Conservation (phyloP, 2,329 filamentous ascomycete genomes). For the Xylariaceae sp. region DNA sequence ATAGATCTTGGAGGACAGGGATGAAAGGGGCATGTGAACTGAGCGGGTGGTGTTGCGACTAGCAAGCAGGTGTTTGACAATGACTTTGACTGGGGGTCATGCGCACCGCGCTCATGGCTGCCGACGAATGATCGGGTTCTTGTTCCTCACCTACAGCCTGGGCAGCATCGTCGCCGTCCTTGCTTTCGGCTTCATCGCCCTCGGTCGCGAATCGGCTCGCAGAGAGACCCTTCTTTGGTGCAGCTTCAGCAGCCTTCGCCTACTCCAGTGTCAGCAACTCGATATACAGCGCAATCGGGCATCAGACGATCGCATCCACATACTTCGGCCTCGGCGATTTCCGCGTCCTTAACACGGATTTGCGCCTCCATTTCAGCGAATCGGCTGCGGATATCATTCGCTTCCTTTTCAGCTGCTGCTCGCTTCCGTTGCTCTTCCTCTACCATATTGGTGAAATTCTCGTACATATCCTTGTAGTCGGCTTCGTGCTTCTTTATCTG, state of each 20-base stretch:
- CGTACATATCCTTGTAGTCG: constrained; percentile 61
- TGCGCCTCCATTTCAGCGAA: constrained; percentile 34
- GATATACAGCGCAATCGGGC: not conserved
- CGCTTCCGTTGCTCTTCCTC: constrained; percentile 50
- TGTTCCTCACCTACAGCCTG: constrained; percentile 55
- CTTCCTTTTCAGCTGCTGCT: constrained; percentile 25
- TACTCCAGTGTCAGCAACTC: constrained; percentile 21
- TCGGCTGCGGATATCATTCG: constrained; percentile 25
- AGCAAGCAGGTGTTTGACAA: constrained; percentile 29
- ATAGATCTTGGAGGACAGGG: no score
- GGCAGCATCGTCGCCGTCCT: constrained; percentile 29
- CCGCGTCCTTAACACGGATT: constrained; percentile 56
- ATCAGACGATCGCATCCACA: constrained; percentile 4
- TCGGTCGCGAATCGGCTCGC: constrained; percentile 50
- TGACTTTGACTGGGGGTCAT: constrained; percentile 34
- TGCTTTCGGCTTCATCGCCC: constrained; percentile 30
- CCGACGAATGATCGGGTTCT: constrained; percentile 52
- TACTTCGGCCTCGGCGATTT: constrained; percentile 59
- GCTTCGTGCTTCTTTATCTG: constrained; percentile 51
- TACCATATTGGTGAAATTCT: constrained; percentile 56
- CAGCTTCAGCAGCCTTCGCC: constrained; percentile 40
- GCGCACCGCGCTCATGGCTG: constrained; percentile 64
- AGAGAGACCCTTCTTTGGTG: constrained; percentile 45
- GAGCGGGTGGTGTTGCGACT: constrained; percentile 20
- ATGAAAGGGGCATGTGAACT: constrained; percentile 7